phyloP scores from a whole-genome alignment of 768 basidiomycete genomes.

The Neoboletus brunneissimus region DNA sequence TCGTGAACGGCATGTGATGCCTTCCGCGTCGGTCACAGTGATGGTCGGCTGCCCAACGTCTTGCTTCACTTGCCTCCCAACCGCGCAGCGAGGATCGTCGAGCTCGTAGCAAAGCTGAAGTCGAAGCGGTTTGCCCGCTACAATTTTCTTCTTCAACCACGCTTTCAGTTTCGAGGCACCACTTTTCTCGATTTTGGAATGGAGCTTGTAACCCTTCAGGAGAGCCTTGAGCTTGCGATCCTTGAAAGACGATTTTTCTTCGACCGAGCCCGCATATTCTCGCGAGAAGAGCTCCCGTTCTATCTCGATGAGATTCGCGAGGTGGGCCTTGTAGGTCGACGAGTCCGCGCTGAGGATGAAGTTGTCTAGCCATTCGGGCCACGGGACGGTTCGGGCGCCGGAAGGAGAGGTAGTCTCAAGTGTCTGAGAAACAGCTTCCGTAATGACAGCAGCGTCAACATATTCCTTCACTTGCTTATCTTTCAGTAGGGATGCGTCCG shows the following conservation, averaged over 20 bases:
- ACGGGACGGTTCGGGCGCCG: slow-evolving; percentile 33
- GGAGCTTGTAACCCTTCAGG: slow-evolving; percentile 41
- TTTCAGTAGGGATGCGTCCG: slow-evolving; percentile 14
- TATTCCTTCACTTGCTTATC: slow-evolving; percentile 17
- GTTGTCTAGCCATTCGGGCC: slow-evolving; percentile 42
- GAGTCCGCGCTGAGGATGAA: slow-evolving; percentile 36
- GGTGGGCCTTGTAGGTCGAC: slow-evolving; percentile 35
- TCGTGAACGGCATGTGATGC: slow-evolving; percentile 16
- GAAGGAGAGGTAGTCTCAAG: slow-evolving; percentile 20
- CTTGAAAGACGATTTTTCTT: slow-evolving; percentile 26
- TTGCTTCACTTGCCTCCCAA: slow-evolving; percentile 37
- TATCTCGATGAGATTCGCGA: slow-evolving; percentile 36
- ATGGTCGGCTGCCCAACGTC: slow-evolving; percentile 18
- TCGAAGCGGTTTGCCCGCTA: slow-evolving; percentile 36
- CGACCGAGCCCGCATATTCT: slow-evolving; percentile 18
- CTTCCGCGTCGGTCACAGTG: slow-evolving; percentile 26
- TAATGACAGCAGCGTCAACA: slow-evolving; percentile 20
- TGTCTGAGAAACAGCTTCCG: slow-evolving; percentile 13
- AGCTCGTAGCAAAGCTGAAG: slow-evolving; percentile 42
- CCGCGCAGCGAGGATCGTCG: slow-evolving; percentile 39
- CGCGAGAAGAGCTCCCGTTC: slow-evolving; percentile 33
- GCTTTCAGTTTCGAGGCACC: slow-evolving; percentile 53
- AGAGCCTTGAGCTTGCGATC: slow-evolving; percentile 42
- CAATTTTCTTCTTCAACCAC: slow-evolving; percentile 63
- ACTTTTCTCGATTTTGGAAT: slow-evolving; percentile 30